Evolutionary conservation across 257 asterid species (phyloP).

Genomic region (Parsonsia alboflavescens): DNA sequence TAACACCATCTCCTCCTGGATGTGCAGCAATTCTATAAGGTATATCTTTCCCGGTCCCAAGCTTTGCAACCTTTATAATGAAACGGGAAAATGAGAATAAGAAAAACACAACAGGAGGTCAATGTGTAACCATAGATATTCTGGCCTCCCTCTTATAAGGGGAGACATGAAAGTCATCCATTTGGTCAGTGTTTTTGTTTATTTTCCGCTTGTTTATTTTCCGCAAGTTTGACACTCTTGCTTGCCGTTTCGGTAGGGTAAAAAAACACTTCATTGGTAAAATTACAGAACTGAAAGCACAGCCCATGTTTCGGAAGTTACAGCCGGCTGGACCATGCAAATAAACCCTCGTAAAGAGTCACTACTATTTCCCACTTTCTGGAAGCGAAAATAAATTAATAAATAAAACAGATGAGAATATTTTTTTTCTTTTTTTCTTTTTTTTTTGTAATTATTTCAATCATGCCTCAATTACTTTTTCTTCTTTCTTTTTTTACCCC

Average conservation of each 20-base stretch:
- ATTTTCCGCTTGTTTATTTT: too few species aligned
- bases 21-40: slow-evolving; percentile 91
- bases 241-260: not conserved
- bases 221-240: not conserved
- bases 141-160: not conserved
- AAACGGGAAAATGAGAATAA: too few species aligned
- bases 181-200: too few species aligned
- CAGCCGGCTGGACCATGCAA: not conserved
- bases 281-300: not conserved
- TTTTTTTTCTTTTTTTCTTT: too few species aligned
- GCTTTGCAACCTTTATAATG: slow-evolving; percentile 47
- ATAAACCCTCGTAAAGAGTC: too few species aligned
- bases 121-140: not conserved
- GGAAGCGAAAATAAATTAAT: too few species aligned
- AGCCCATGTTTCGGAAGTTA: not conserved
- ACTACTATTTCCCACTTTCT: too few species aligned
- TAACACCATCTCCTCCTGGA: slow-evolving; percentile 80
- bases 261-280: not conserved
- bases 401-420: too few species aligned
- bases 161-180: not conserved
- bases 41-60: slow-evolving; percentile 72
- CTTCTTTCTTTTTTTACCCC: too few species aligned
- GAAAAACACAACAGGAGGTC: not conserved
- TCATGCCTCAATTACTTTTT: not conserved
- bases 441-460: too few species aligned